A percentile compares a stretch with the other conserved stretches of the same genome.
These are phyloP conservation scores for Coffea humblotiana DNA, from an alignment of 305 asterid species.

Conservation along the genomic window DNA sequence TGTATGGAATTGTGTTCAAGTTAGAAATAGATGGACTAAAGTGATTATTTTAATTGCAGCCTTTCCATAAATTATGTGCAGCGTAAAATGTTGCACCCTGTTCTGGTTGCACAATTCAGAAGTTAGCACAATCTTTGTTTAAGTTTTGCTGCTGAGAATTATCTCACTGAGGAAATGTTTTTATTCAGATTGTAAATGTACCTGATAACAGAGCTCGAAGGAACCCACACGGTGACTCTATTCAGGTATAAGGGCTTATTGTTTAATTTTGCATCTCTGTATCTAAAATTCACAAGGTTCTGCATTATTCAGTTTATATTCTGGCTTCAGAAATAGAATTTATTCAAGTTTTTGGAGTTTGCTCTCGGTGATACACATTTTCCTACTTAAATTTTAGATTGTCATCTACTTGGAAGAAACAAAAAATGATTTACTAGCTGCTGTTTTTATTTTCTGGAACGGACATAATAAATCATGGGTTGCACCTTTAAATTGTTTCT, in stretches of 20 bases:
- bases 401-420: not conserved
- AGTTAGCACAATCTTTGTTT: not conserved
- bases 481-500: not conserved
- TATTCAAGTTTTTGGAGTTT: not conserved
- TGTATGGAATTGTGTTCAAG: not conserved
- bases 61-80: not conserved
- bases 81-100: not conserved
- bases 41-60: not conserved
- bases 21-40: not conserved
- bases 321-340: not conserved
- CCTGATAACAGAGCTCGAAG: constrained; percentile 68
- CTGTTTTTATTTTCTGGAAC: no score
- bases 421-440: not conserved
- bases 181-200: constrained; percentile 61
- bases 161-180: constrained; percentile 20
- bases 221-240: constrained; percentile 51
- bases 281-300: not conserved
- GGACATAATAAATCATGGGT: no score
- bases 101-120: not conserved
- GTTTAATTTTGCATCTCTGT: constrained; percentile 11
- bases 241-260: constrained; percentile 54
- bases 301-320: not conserved
- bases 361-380: not conserved
- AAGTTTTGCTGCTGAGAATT: not conserved
- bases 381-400: not conserved